Conservation (phyloP, 495 filamentous ascomycete genomes). For the Neohortaea acidophila region DNA sequence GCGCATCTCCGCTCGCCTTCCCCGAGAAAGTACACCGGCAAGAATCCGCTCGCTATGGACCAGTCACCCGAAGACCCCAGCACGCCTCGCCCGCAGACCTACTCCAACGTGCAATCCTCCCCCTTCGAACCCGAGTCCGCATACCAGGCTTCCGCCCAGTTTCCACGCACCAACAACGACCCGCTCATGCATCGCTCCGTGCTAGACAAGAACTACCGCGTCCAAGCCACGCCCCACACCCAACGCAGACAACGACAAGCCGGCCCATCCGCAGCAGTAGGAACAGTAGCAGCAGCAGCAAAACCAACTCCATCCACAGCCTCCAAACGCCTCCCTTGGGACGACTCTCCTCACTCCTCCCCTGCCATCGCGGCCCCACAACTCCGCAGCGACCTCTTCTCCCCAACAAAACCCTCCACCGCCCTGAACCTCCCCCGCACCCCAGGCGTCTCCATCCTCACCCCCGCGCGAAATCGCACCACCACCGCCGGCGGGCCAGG, state of each 20-base stretch:
- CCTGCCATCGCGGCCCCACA: constrained; percentile 68
- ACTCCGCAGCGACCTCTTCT: constrained; percentile 73
- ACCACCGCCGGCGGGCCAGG: no score
- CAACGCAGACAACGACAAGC: constrained; percentile 24
- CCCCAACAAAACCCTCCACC: constrained; percentile 39
- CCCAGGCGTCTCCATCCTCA: constrained; percentile 64
- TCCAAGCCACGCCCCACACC: constrained; percentile 77
- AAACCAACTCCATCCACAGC: constrained; percentile 16
- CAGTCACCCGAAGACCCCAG: constrained; percentile 31
- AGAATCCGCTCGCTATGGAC: constrained; percentile 24
- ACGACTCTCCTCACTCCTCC: constrained; percentile 53
- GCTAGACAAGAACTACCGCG: constrained; percentile 81
- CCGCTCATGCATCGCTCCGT: constrained; percentile 75
- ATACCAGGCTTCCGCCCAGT: constrained; percentile 11
- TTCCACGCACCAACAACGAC: constrained; percentile 36
- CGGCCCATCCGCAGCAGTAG: no score
- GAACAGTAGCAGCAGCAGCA: constrained; percentile 13
- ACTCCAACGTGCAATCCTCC: constrained; percentile 18
- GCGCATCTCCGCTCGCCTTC: constrained; percentile 9
- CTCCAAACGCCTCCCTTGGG: constrained; percentile 28
- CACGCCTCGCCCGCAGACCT: constrained; percentile 29
- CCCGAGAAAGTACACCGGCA: constrained; percentile 17
- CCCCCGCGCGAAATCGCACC: constrained; percentile 14
- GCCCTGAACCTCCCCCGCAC: constrained; percentile 45
- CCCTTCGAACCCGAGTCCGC: constrained; percentile 25